A percentile compares a stretch with the other conserved stretches of the same genome.
Evolutionary conservation across 2,329 filamentous ascomycete species (phyloP).

Genomic region (Myriosclerotinia duriaeana): DNA sequence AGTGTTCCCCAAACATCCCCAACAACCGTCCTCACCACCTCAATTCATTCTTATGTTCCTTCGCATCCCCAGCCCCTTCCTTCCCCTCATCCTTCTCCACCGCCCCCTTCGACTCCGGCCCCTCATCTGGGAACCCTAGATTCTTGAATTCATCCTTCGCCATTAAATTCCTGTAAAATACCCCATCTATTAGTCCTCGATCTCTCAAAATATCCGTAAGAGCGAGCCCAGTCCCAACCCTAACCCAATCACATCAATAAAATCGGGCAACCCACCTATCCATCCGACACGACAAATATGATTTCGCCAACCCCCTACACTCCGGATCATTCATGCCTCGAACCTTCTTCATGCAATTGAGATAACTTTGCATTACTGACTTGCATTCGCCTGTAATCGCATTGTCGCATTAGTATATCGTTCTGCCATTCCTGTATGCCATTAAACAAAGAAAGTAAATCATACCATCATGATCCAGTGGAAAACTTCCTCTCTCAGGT

Average conservation of each 20-base stretch:
- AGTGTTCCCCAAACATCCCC: not conserved
- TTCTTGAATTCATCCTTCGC: conserved; percentile 94
- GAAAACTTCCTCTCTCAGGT: conserved; percentile 89
- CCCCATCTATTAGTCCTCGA: not conserved
- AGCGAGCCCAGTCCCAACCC: not conserved
- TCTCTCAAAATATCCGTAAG: conserved; percentile 13
- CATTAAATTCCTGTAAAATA: conserved; percentile 78
- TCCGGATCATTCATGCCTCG: conserved; percentile 82
- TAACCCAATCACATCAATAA: not conserved
- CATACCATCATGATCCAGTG: conserved; percentile 86
- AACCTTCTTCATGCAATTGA: conserved; percentile 81
- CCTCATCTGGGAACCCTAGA: conserved; percentile 65
- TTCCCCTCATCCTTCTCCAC: conserved; percentile 26
- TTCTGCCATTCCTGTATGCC: not conserved
- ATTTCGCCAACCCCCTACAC: conserved; percentile 82
- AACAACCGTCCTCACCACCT: conserved; percentile 31
- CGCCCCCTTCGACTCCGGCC: conserved; percentile 26
- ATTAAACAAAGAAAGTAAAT: conserved; percentile 2
- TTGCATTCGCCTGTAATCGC: conserved; percentile 78
- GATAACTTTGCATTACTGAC: conserved; percentile 78
- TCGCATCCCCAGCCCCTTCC: conserved; percentile 29
- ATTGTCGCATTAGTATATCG: conserved; percentile 24
- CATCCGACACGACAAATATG: conserved; percentile 90
- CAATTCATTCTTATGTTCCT: conserved; percentile 35
- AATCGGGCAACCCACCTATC: conserved; percentile 64